Conservation (phyloP, 1,284 basidiomycete species). For the Ceratobasidium sp. region DNA sequence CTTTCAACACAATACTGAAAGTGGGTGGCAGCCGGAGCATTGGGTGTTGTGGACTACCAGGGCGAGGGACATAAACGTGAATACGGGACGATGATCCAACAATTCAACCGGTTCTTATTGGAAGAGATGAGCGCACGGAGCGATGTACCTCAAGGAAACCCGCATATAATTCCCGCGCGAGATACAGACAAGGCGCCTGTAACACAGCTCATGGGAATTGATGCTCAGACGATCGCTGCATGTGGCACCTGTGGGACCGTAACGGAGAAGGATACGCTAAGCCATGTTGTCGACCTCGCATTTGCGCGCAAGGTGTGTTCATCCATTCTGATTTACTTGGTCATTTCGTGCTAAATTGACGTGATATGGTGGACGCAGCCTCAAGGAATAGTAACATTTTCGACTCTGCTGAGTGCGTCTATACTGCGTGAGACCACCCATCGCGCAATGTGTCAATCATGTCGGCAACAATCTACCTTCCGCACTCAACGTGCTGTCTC, state of each 20-base stretch:
- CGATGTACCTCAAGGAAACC: slow-evolving; percentile 59
- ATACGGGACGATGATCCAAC: slow-evolving; percentile 91
- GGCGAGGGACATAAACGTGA: slow-evolving; percentile 75
- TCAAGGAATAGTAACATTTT: slow-evolving; percentile 58
- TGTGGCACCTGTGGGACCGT: slow-evolving; percentile 81
- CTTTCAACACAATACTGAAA: background rate
- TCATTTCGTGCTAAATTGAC: background rate
- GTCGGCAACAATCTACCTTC: slow-evolving; percentile 80
- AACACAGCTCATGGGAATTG: slow-evolving; percentile 83
- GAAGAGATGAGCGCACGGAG: slow-evolving; percentile 81
- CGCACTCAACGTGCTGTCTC: slow-evolving; percentile 77
- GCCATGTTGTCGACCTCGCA: slow-evolving; percentile 85
- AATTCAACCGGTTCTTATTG: slow-evolving; percentile 93
- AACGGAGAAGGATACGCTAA: slow-evolving; percentile 76
- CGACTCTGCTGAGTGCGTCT: slow-evolving; percentile 78
- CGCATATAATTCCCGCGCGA: slow-evolving; percentile 49
- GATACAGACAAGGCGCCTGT: slow-evolving; percentile 62
- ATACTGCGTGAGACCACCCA: slow-evolving; percentile 84
- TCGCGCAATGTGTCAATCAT: slow-evolving; percentile 86
- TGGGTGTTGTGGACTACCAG: slow-evolving; percentile 92
- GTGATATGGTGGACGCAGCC: slow-evolving; percentile 2
- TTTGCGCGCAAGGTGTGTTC: slow-evolving; percentile 82
- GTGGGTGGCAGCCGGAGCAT: slow-evolving; percentile 76
- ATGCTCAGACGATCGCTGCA: slow-evolving; percentile 75
- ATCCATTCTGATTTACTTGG: slow-evolving; percentile 1